Conservation (phyloP, 352 stramenopile species). For the Globisporangium paddicum region DNA sequence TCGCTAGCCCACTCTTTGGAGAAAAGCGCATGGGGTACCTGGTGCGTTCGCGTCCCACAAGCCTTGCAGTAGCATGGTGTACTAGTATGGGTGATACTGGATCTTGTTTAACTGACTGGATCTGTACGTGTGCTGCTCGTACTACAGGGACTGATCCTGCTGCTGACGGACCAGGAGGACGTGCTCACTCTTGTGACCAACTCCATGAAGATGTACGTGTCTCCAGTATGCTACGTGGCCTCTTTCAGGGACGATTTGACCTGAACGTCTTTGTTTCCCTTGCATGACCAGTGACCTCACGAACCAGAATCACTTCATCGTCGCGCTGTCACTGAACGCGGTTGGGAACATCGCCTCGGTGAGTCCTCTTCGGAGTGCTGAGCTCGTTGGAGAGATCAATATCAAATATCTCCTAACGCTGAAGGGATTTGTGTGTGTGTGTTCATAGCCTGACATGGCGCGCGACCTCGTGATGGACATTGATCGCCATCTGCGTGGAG, state of each 20-base stretch:
- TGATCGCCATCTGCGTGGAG: slow-evolving; percentile 90
- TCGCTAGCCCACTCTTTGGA: slow-evolving; percentile 97
- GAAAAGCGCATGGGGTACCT: slow-evolving; percentile 99
- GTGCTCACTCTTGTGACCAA: slow-evolving; percentile 99
- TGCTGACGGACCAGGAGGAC: slow-evolving; percentile 98
- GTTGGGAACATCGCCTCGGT: slow-evolving; percentile 98
- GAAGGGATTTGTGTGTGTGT: slow-evolving; percentile 5
- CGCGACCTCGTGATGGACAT: slow-evolving; percentile 98
- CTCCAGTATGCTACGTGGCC: background rate
- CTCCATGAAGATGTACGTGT: slow-evolving; percentile 95
- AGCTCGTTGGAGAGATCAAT: no score
- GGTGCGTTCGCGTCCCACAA: slow-evolving; percentile 23
- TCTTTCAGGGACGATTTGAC: background rate
- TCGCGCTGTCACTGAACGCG: slow-evolving; percentile 94
- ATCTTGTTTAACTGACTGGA: background rate
- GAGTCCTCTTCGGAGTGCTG: background rate
- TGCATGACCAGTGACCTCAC: slow-evolving; percentile 85
- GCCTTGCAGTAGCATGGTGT: no score
- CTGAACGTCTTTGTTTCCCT: background rate
- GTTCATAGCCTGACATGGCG: slow-evolving; percentile 92
- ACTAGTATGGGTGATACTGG: no score
- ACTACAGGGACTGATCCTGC: slow-evolving; percentile 91
- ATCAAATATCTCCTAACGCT: background rate
- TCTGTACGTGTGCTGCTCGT: slow-evolving; percentile 1
- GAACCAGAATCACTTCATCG: slow-evolving; percentile 93